phyloP scores from a whole-genome alignment of 2,329 filamentous ascomycete species.

The Clarireedia paspali region DNA sequence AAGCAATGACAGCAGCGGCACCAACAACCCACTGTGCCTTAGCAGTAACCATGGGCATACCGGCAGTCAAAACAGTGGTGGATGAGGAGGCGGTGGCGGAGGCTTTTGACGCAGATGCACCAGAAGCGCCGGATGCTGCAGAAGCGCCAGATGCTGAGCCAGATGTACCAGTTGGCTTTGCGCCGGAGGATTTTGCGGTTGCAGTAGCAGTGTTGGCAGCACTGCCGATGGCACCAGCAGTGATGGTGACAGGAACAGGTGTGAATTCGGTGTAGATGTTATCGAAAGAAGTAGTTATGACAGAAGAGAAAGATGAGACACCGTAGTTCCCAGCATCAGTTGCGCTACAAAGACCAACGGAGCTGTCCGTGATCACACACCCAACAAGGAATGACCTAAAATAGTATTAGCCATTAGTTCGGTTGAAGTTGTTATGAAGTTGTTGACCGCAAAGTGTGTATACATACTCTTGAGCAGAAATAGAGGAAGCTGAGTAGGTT shows the following conservation, averaged over 20 bases:
- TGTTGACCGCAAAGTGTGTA: background rate
- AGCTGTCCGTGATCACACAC: constrained; percentile 13
- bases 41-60: constrained; percentile 21
- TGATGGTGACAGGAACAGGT: constrained; percentile 15
- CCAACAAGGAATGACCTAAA: constrained; percentile 8
- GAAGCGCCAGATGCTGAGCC: background rate
- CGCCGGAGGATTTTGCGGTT: no score
- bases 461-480: background rate
- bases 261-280: background rate
- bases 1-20: constrained; percentile 23
- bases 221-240: constrained; percentile 12
- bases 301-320: background rate
- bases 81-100: constrained; percentile 6
- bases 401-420: background rate
- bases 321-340: background rate
- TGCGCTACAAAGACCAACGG: constrained; percentile 11
- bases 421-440: background rate
- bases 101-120: background rate
- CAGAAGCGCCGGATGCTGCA: background rate
- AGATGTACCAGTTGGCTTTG: no score
- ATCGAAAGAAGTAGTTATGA: background rate
- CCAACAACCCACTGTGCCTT: constrained; percentile 21
- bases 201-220: background rate
- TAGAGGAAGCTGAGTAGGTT: background rate
- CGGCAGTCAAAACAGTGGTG: constrained; percentile 9